phyloP scores from a whole-genome alignment of 1,284 basidiomycete genomes.

The Grifola frondosa region DNA sequence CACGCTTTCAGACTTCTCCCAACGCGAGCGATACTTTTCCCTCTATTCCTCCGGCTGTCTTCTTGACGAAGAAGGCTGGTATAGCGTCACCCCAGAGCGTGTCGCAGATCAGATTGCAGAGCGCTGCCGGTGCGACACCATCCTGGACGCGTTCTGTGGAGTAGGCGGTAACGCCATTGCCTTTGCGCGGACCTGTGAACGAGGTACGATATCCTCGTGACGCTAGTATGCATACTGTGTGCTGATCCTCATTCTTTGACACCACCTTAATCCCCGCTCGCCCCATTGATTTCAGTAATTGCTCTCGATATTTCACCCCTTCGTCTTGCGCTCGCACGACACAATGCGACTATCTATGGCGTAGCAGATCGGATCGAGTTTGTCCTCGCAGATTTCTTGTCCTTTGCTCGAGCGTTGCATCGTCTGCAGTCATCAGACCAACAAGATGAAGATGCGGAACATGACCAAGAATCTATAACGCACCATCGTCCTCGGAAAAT shows the following conservation, averaged over 20 bases:
- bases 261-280: not conserved
- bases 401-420: conserved; percentile 63
- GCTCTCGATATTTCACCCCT: conserved; percentile 87
- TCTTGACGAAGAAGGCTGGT: conserved; percentile 92
- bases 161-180: conserved; percentile 98
- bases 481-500: conserved; percentile 44
- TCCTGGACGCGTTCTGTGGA: conserved; percentile 95
- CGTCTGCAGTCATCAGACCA: conserved; percentile 3
- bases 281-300: conserved; percentile 60
- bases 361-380: conserved; percentile 95
- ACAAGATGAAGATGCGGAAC: not conserved
- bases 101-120: conserved; percentile 93
- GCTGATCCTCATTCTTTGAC: conserved; percentile 3
- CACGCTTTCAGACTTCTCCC: conserved; percentile 70
- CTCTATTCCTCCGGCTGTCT: conserved; percentile 78
- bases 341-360: conserved; percentile 92
- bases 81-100: conserved; percentile 91
- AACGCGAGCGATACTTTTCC: conserved; percentile 81
- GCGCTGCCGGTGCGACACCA: conserved; percentile 80
- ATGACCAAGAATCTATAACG: not conserved
- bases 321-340: conserved; percentile 82
- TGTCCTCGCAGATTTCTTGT: conserved; percentile 82
- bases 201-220: conserved; percentile 56
- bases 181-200: conserved; percentile 92
- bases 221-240: conserved; percentile 1